Percentiles rank a stretch among this genome's conserved stretches.
Conservation (phyloP, 2,329 filamentous ascomycete genomes). For the Monascus ruber region DNA sequence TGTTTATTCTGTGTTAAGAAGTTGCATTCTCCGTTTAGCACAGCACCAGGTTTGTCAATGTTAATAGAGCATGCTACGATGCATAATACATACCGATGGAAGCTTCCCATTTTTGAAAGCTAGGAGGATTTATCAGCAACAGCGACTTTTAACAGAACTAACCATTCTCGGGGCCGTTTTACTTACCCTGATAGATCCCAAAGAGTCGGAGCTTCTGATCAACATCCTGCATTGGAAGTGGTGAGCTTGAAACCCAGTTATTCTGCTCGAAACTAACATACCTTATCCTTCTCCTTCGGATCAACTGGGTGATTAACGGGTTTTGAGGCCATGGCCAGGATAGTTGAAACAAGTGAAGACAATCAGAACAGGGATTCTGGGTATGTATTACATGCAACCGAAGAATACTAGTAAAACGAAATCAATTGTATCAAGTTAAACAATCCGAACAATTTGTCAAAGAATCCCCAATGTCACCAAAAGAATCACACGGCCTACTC, state of each 20-base stretch:
- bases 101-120: conserved; percentile 85
- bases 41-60: neutral
- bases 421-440: neutral
- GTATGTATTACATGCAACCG: too few relatives aligned
- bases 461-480: neutral
- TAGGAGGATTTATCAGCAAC: conserved; percentile 18
- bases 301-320: conserved; percentile 64
- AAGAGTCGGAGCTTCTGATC: conserved; percentile 92
- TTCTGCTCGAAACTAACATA: conserved; percentile 9
- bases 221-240: conserved; percentile 46
- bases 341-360: neutral
- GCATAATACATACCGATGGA: conserved; percentile 63
- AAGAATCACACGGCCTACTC: neutral
- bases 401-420: too few relatives aligned
- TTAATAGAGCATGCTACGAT: neutral
- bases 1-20: conserved; percentile 61
- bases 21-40: conserved; percentile 5
- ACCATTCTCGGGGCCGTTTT: too few relatives aligned
- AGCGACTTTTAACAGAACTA: conserved; percentile 1
- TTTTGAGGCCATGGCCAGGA: conserved; percentile 23
- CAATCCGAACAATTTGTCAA: neutral
- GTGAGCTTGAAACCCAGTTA: conserved; percentile 4
- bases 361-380: neutral
- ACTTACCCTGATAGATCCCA: conserved; percentile 61
- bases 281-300: conserved; percentile 63